These are phyloP conservation scores for Aspergillus sp. DNA, from an alignment of 2,329 filamentous ascomycete species.

Conservation along the genomic window DNA sequence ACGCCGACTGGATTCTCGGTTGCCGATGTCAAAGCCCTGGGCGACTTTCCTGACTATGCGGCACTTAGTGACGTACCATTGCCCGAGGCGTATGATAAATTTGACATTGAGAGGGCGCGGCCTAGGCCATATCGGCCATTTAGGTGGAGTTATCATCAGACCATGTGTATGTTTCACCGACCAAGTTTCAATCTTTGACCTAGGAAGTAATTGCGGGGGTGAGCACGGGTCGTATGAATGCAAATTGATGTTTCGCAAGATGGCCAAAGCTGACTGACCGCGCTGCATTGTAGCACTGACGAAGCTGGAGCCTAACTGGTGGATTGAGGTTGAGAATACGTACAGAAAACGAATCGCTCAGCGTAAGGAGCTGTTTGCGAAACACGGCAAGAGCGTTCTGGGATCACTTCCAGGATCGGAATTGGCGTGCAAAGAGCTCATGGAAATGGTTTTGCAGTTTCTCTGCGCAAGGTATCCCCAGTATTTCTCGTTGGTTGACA, in stretches of 20 bases:
- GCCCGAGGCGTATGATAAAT: constrained; percentile 62
- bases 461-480: constrained; percentile 74
- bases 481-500: constrained; percentile 63
- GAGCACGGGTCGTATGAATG: background rate
- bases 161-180: constrained; percentile 69
- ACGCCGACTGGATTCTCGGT: constrained; percentile 70
- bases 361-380: constrained; percentile 63
- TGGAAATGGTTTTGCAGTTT: constrained; percentile 84
- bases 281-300: constrained; percentile 58
- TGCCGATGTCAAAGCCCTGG: constrained; percentile 67
- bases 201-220: background rate
- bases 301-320: constrained; percentile 79
- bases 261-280: background rate
- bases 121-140: constrained; percentile 79
- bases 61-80: constrained; percentile 71
- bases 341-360: constrained; percentile 68
- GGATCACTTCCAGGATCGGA: constrained; percentile 72
- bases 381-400: constrained; percentile 65
- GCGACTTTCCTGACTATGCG: constrained; percentile 78
- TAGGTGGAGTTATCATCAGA: constrained; percentile 83
- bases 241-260: background rate
- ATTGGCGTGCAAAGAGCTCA: constrained; percentile 77
- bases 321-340: constrained; percentile 80
- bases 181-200: background rate
- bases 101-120: constrained; percentile 66